Conservation (phyloP, 345 rosid species). For the Pistacia integerrima region DNA sequence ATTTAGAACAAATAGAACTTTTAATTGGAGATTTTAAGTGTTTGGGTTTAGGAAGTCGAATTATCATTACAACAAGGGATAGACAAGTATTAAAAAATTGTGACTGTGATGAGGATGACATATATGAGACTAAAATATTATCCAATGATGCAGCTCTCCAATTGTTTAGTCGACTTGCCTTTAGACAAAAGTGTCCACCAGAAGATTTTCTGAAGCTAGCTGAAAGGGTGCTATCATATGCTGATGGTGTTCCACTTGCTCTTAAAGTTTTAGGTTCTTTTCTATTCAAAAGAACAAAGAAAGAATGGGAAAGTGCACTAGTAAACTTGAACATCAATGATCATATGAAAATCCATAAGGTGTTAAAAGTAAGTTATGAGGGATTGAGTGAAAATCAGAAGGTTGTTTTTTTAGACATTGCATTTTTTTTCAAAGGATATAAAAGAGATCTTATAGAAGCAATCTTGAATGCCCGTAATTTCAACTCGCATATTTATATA, state of each 20-base stretch:
- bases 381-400: constrained; percentile 17
- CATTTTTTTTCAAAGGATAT: constrained; percentile 33
- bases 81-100: background rate
- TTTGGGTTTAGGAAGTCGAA: constrained; percentile 12
- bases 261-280: constrained; percentile 22
- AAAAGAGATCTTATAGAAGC: too few relatives aligned
- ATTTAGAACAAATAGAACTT: background rate
- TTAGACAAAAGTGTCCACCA: too few relatives aligned
- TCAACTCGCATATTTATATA: background rate
- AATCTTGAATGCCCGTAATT: background rate
- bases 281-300: background rate
- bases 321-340: background rate
- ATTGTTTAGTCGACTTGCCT: too few relatives aligned
- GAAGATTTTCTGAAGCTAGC: too few relatives aligned
- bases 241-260: constrained; percentile 25
- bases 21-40: background rate
- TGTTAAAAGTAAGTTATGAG: background rate
- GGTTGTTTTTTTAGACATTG: constrained; percentile 23
- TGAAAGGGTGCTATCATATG: background rate
- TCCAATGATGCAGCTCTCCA: too few relatives aligned
- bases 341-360: background rate
- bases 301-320: constrained; percentile 13
- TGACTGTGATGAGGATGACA: too few relatives aligned
- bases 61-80: constrained; percentile 23
- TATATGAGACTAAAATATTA: too few relatives aligned